Evolutionary conservation across 2,329 filamentous ascomycete species (phyloP).

Genomic region (Hymenoscyphus occultus): DNA sequence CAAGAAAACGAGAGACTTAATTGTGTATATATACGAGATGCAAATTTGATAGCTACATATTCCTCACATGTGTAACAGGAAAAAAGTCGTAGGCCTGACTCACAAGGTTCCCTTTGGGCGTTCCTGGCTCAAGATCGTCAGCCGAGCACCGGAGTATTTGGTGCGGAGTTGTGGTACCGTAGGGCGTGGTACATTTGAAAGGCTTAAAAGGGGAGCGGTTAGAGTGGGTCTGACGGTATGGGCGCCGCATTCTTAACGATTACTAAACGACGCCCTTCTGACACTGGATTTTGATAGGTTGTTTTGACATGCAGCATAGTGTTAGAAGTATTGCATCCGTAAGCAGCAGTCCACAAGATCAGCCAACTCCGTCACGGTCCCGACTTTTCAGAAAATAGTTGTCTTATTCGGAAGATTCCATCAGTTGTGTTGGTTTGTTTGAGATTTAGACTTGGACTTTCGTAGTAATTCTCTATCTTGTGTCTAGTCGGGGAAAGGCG

Average conservation of each 20-base stretch:
- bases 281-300: slow-evolving; percentile 7
- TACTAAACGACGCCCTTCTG: slow-evolving; percentile 5
- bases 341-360: slow-evolving; percentile 13
- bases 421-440: background rate
- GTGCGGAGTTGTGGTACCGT: background rate
- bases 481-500: background rate
- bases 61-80: slow-evolving; percentile 12
- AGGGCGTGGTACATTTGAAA: background rate
- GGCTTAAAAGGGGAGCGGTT: slow-evolving; percentile 6
- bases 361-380: slow-evolving; percentile 22
- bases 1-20: no score
- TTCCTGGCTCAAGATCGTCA: slow-evolving; percentile 1
- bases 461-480: background rate
- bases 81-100: slow-evolving; percentile 22
- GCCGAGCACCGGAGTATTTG: slow-evolving; percentile 9
- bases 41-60: background rate
- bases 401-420: background rate
- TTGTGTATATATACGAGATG: slow-evolving; percentile 16
- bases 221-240: slow-evolving; percentile 1
- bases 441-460: background rate
- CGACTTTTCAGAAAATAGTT: slow-evolving; percentile 10
- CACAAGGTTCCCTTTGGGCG: slow-evolving; percentile 14
- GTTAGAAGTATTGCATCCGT: slow-evolving; percentile 6
- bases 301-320: slow-evolving; percentile 4
- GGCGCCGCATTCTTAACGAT: background rate